These are phyloP conservation scores for Cenococcum geophilum DNA, from an alignment of 495 filamentous ascomycete genomes.

Conservation along the genomic window DNA sequence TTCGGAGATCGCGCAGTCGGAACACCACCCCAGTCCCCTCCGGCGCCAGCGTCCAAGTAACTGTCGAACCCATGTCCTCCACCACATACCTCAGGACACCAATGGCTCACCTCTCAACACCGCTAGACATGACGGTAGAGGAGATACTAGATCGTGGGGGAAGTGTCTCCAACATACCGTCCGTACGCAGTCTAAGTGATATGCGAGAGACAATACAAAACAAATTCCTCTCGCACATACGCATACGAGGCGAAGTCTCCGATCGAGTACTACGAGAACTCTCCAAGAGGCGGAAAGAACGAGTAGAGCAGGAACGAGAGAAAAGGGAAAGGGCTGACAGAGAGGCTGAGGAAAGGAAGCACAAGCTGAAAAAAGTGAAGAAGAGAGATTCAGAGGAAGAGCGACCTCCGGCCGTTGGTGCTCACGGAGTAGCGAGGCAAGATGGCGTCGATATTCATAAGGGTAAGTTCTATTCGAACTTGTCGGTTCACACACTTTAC, in stretches of 20 bases:
- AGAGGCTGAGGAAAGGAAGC: conserved; percentile 32
- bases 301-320: conserved; percentile 33
- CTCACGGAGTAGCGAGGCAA: conserved; percentile 40
- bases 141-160: conserved; percentile 27
- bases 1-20: conserved; percentile 29
- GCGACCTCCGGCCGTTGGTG: conserved; percentile 38
- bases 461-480: conserved; percentile 26
- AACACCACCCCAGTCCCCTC: conserved; percentile 35
- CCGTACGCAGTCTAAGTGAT: conserved; percentile 20
- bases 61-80: conserved; percentile 23
- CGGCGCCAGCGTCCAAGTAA: conserved; percentile 14
- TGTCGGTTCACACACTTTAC: too few relatives aligned
- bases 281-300: conserved; percentile 59
- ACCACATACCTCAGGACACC: conserved; percentile 26
- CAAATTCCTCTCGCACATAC: conserved; percentile 19
- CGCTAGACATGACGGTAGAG: conserved; percentile 28
- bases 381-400: conserved; percentile 35
- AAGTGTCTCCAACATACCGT: conserved; percentile 23
- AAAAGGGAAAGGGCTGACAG: conserved; percentile 24
- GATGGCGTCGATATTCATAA: conserved; percentile 40
- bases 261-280: conserved; percentile 69
- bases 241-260: conserved; percentile 28
- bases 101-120: conserved; percentile 15
- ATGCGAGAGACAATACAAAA: conserved; percentile 30
- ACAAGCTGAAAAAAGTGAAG: conserved; percentile 31